Percentiles rank a stretch among this genome's conserved stretches.
phyloP scores from a whole-genome alignment of 352 stramenopile genomes.

The Pythium aristosporum region DNA sequence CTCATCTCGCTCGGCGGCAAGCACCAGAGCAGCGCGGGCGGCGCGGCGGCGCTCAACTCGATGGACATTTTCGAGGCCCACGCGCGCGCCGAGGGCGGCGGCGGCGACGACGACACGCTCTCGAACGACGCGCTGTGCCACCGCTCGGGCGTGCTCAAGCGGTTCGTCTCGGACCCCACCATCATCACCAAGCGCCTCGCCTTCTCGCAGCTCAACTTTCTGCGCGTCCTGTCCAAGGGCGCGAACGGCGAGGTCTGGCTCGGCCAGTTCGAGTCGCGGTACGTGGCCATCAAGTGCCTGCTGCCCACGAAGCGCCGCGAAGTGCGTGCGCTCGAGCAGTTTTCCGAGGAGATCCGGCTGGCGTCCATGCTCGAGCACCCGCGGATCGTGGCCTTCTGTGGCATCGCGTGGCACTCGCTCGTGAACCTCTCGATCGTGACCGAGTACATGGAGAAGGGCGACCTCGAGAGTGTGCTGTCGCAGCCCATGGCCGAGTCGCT shows the following conservation, averaged over 20 bases:
- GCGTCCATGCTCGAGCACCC: slow-evolving; percentile 76
- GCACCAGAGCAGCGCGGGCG: neutral
- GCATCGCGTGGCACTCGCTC: slow-evolving; percentile 77
- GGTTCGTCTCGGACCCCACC: slow-evolving; percentile 64
- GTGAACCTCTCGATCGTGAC: slow-evolving; percentile 73
- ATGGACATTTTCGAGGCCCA: slow-evolving; percentile 33
- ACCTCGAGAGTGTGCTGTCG: slow-evolving; percentile 53
- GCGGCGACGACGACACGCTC: slow-evolving; percentile 40
- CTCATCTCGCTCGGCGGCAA: slow-evolving; percentile 22
- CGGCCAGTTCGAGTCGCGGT: slow-evolving; percentile 69
- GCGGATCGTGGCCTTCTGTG: slow-evolving; percentile 79
- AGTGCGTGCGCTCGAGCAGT: slow-evolving; percentile 63
- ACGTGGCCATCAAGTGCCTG: slow-evolving; percentile 80
- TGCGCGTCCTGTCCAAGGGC: slow-evolving; percentile 69
- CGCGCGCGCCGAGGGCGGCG: slow-evolving; percentile 29
- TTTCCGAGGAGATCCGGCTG: slow-evolving; percentile 81
- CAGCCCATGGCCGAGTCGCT: slow-evolving; percentile 40
- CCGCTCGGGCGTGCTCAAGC: slow-evolving; percentile 50
- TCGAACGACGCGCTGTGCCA: slow-evolving; percentile 70
- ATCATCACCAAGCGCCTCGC: slow-evolving; percentile 78
- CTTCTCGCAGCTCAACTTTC: slow-evolving; percentile 71
- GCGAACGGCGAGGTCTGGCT: slow-evolving; percentile 82
- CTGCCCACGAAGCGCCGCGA: slow-evolving; percentile 64
- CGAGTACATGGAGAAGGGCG: slow-evolving; percentile 78
- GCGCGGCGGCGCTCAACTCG: slow-evolving; percentile 14